A percentile compares a stretch with the other conserved stretches of the same genome.
Evolutionary conservation across 306 rosid species (phyloP).

Genomic region (Trifolium fragiferum): DNA sequence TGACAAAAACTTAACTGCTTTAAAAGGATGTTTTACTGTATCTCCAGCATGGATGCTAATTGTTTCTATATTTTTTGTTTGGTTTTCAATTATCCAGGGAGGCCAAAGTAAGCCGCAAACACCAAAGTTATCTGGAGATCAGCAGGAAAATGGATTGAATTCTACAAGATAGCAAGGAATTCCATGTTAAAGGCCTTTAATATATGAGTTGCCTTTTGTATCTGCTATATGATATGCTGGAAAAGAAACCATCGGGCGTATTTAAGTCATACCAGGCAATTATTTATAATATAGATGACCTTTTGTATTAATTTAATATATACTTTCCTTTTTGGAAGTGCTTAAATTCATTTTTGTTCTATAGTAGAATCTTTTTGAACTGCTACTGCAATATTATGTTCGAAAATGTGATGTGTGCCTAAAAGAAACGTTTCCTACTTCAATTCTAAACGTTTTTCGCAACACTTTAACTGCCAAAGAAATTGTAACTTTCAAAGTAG

Average conservation of each 20-base stretch:
- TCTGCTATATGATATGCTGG: conserved; percentile 14
- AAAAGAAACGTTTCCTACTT: background rate
- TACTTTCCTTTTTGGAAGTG: conserved; percentile 8
- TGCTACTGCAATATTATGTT: conserved; percentile 30
- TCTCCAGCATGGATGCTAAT: conserved; percentile 32
- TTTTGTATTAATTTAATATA: background rate
- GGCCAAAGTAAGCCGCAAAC: conserved; percentile 66
- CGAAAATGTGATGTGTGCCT: background rate
- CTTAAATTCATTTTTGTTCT: conserved; percentile 17
- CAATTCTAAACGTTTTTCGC: background rate
- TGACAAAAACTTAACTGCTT: background rate
- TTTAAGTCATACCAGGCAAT: background rate
- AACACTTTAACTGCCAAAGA: conserved; percentile 11
- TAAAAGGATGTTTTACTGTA: no score
- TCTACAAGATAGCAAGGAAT: conserved; percentile 45
- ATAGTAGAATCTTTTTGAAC: conserved; percentile 17
- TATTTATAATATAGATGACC: no score
- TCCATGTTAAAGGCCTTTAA: conserved; percentile 18
- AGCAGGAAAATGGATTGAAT: conserved; percentile 49
- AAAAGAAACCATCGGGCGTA: conserved; percentile 14
- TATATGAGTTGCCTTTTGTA: background rate
- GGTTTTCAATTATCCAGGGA: conserved; percentile 52
- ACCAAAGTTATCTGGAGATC: conserved; percentile 54
- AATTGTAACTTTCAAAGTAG: background rate
- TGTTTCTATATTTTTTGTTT: conserved; percentile 7